phyloP scores from a whole-genome alignment of 495 filamentous ascomycete species.

The Aspergillus funiculosus region DNA sequence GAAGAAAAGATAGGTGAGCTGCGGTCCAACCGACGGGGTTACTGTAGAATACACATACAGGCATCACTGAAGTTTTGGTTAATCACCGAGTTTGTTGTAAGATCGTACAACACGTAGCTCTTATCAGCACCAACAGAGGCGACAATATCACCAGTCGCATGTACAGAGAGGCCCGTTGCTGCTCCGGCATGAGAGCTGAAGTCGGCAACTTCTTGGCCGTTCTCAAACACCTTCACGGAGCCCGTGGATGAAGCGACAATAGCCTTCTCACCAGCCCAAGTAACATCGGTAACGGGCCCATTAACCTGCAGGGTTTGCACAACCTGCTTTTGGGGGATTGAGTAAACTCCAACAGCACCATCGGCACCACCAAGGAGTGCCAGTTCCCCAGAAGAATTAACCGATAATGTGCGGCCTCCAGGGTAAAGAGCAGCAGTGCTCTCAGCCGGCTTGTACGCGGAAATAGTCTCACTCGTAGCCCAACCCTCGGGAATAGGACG shows the following conservation, averaged over 20 bases:
- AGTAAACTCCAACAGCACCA: slow-evolving; percentile 74
- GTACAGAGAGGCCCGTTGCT: slow-evolving; percentile 68
- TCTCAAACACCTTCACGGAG: slow-evolving; percentile 69
- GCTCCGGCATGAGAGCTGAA: slow-evolving; percentile 76
- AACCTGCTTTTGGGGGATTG: slow-evolving; percentile 62
- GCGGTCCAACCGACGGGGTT: neutral
- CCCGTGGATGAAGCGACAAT: slow-evolving; percentile 73
- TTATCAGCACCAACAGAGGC: slow-evolving; percentile 89
- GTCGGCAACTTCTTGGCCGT: slow-evolving; percentile 55
- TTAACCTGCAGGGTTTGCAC: slow-evolving; percentile 59
- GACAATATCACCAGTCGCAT: slow-evolving; percentile 78
- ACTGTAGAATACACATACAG: slow-evolving; percentile 51
- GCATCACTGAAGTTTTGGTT: slow-evolving; percentile 76
- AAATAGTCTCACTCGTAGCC: slow-evolving; percentile 69
- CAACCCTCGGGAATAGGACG: slow-evolving; percentile 77
- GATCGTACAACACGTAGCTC: slow-evolving; percentile 87
- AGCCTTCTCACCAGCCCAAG: slow-evolving; percentile 68
- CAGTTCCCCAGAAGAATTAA: slow-evolving; percentile 59
- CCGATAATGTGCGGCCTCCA: slow-evolving; percentile 58
- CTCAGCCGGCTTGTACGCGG: slow-evolving; percentile 55
- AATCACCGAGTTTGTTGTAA: slow-evolving; percentile 57
- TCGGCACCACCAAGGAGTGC: slow-evolving; percentile 76
- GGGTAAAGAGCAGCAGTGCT: slow-evolving; percentile 59
- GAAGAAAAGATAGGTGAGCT: slow-evolving; percentile 9
- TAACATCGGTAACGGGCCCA: slow-evolving; percentile 68